Evolutionary conservation across 2,329 filamentous ascomycete genomes (phyloP).

Genomic region (Sporothrix curviconia): DNA sequence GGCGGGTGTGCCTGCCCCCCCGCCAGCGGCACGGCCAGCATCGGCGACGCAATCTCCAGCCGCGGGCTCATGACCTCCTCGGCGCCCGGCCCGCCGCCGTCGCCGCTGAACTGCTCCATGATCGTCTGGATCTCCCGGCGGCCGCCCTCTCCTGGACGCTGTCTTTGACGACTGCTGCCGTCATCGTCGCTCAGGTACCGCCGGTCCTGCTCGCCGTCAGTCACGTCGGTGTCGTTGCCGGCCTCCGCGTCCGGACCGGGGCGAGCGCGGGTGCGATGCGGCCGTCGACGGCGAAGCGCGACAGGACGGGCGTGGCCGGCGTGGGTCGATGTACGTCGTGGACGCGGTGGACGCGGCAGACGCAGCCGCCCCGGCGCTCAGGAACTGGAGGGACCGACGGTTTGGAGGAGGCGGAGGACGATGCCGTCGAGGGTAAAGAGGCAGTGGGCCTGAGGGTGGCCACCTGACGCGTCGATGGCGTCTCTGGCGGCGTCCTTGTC

Average conservation of each 20-base stretch:
- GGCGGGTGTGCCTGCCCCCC: constrained; percentile 54
- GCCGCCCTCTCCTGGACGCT: background rate
- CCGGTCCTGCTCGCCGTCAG: constrained; percentile 46
- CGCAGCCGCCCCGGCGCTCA: constrained; percentile 43
- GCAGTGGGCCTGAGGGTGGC: constrained; percentile 40
- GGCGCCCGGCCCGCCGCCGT: constrained; percentile 61
- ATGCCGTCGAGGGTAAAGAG: no score
- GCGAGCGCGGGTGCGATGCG: constrained; percentile 47
- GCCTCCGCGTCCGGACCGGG: constrained; percentile 42
- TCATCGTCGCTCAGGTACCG: constrained; percentile 54
- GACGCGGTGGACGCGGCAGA: constrained; percentile 41
- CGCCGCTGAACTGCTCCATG: constrained; percentile 89
- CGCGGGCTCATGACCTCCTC: constrained; percentile 91
- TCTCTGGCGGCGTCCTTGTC: background rate
- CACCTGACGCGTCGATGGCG: constrained; percentile 21
- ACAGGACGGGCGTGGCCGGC: constrained; percentile 47
- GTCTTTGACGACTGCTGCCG: background rate
- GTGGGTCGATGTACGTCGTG: constrained; percentile 54
- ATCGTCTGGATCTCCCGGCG: constrained; percentile 88
- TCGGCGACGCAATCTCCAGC: constrained; percentile 73
- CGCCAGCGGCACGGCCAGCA: constrained; percentile 53
- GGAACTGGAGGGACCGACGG: constrained; percentile 38
- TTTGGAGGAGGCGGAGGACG: no score
- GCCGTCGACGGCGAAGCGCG: constrained; percentile 53
- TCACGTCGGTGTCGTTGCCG: constrained; percentile 50